Percentiles rank a stretch among this genome's conserved stretches.
Conservation (phyloP, 2,329 filamentous ascomycete genomes). For the Calonectria leucothoes region DNA sequence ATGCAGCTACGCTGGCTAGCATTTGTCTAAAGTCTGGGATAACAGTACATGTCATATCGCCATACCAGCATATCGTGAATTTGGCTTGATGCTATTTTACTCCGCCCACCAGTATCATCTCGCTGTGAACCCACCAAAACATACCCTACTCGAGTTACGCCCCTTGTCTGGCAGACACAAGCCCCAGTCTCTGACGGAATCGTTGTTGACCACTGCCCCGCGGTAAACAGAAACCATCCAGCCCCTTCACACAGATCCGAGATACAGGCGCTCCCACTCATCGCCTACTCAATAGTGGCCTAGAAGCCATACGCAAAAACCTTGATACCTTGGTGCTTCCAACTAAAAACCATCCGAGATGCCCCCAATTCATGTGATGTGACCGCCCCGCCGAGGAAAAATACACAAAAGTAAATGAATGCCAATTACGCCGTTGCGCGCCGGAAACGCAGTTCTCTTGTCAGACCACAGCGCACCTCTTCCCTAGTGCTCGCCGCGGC, state of each 20-base stretch:
- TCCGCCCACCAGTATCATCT: not conserved
- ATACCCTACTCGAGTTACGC: not conserved
- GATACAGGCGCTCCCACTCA: not conserved
- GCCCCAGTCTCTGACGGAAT: not conserved
- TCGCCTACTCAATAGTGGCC: not conserved
- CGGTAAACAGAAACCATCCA: not conserved
- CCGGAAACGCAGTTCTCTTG: conserved; percentile 40
- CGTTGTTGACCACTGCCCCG: not conserved
- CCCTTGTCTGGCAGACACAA: not conserved
- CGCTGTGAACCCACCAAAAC: not conserved
- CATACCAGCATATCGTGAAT: conserved; percentile 9
- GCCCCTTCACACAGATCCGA: not conserved
- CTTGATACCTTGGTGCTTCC: conserved; percentile 3
- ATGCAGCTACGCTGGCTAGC: not conserved
- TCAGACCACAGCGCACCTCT: conserved; percentile 24
- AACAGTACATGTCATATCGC: conserved; percentile 6
- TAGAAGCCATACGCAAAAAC: conserved; percentile 1
- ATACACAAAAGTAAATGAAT: conserved; percentile 39
- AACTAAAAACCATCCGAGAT: conserved; percentile 15
- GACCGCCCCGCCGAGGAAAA: conserved; percentile 35
- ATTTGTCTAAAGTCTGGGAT: not conserved
- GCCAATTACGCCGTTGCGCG: conserved; percentile 42
- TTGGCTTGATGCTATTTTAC: conserved; percentile 16
- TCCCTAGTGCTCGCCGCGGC: not conserved
- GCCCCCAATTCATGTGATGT: conserved; percentile 33